Evolutionary conservation across 768 basidiomycete species (phyloP).

Genomic region (Cantharellus anzutake): DNA sequence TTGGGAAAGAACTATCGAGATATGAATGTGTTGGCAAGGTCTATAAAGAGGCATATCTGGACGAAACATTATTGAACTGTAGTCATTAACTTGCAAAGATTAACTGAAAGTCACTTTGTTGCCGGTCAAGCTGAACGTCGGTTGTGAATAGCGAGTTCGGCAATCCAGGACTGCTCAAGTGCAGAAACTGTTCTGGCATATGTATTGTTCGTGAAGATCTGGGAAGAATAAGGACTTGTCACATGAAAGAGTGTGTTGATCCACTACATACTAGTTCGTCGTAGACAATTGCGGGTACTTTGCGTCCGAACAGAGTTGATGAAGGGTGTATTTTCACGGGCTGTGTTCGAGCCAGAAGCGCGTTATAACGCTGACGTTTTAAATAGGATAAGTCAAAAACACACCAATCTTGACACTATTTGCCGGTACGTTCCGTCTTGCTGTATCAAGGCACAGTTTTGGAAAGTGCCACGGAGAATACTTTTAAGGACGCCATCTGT

Average conservation of each 20-base stretch:
- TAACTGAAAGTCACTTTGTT: too few species aligned
- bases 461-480: slow-evolving; percentile 56
- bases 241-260: background rate
- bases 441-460: slow-evolving; percentile 69
- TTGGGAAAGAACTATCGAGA: too few species aligned
- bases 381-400: slow-evolving; percentile 3
- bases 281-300: slow-evolving; percentile 73
- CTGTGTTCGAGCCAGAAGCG: slow-evolving; percentile 14
- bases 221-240: slow-evolving; percentile 1
- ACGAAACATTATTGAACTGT: too few species aligned
- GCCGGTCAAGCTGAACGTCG: background rate
- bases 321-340: slow-evolving; percentile 81
- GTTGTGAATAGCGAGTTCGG: slow-evolving; percentile 1
- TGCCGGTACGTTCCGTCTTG: slow-evolving; percentile 68
- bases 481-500: slow-evolving; percentile 52
- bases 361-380: slow-evolving; percentile 8
- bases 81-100: too few species aligned
- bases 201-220: slow-evolving; percentile 66
- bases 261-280: slow-evolving; percentile 55
- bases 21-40: too few species aligned
- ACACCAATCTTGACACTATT: slow-evolving; percentile 28
- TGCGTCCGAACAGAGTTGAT: slow-evolving; percentile 63
- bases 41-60: too few species aligned
- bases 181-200: slow-evolving; percentile 87
- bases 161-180: slow-evolving; percentile 39